Evolutionary conservation across 495 filamentous ascomycete species (phyloP).

Genomic region (Tuber aestivum): DNA sequence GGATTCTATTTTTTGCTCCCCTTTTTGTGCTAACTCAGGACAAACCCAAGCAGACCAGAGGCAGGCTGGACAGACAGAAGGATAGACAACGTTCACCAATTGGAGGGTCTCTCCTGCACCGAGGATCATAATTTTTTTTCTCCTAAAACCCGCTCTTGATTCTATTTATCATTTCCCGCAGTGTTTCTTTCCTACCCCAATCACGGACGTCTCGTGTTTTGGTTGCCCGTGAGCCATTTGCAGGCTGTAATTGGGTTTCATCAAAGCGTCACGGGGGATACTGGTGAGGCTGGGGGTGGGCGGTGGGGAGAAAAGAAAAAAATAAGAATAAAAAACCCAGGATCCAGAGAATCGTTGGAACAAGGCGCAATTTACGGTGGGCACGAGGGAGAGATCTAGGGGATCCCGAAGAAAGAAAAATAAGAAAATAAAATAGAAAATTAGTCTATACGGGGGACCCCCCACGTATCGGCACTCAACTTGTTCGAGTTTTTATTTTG

Average conservation of each 20-base stretch:
- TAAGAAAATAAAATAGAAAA: not conserved
- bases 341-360: not conserved
- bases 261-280: constrained; percentile 2
- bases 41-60: not conserved
- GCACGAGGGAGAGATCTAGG: not conserved
- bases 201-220: not conserved
- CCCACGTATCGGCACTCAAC: not conserved
- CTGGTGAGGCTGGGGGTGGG: not conserved
- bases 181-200: not conserved
- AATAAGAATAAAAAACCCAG: not conserved
- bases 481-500: not conserved
- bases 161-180: not conserved
- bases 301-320: not conserved
- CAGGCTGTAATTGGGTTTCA: constrained; percentile 1
- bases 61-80: not conserved
- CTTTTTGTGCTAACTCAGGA: not conserved
- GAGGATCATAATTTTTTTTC: not conserved
- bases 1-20: not conserved
- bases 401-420: not conserved
- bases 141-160: not conserved
- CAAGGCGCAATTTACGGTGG: not conserved
- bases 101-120: not conserved
- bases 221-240: not conserved
- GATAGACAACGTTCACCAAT: not conserved
- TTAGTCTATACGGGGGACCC: not conserved